Evolutionary conservation across 164 flowering plant genomes (phyloP), one percentile per base, ranked within the genome.

Genomic region (Euptelea pleiosperma): DNA sequence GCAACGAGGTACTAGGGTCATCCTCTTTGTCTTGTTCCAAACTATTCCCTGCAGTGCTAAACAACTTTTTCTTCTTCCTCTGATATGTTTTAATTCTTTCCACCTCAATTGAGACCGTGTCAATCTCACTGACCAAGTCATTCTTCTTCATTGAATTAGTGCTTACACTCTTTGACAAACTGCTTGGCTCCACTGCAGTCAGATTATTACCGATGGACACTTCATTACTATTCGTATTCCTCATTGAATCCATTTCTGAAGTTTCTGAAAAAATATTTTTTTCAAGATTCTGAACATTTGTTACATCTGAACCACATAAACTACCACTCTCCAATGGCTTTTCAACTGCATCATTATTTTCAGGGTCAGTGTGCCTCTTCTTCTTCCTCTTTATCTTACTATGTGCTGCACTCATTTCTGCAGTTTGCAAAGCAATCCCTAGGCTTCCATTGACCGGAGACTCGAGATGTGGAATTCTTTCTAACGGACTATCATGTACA

Each of bases 371-470:
- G n/a, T 1, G 14, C 52, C 40, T 65, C 56, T 34, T 44, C 25
- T 19, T 65, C 35, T n/a, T 47, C 48, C 8, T 61, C 54, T 37
- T 53, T 22, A 4, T 40, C 35, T 53, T 54, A 21, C 12, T 44
- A 18, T 52, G 12, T 26, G 18, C 6, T 2, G 46, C 25, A 44
- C n/a, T 22, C 10, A 18, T 21, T 6, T 66, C 43, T 40, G 19
- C 9, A 9, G 7, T 51, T 44, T 31, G 43, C 15, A 51, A 41
- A 33, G 57, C 2, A 36, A 18, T 11, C 21, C n/a, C 36, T 8
- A 14, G 6, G 12, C 26, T 28, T 28, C n/a, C 35, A 11, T 14
- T 2, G 19, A 45, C 40, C 35, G 2, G 18, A n/a, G 33, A n/a
- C 16, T 42, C 44, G 2, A 19, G 35, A 22, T 24, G 31, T 28